phyloP scores from a whole-genome alignment of 2,329 filamentous ascomycete genomes.

The Hymenoscyphus fraxineus region DNA sequence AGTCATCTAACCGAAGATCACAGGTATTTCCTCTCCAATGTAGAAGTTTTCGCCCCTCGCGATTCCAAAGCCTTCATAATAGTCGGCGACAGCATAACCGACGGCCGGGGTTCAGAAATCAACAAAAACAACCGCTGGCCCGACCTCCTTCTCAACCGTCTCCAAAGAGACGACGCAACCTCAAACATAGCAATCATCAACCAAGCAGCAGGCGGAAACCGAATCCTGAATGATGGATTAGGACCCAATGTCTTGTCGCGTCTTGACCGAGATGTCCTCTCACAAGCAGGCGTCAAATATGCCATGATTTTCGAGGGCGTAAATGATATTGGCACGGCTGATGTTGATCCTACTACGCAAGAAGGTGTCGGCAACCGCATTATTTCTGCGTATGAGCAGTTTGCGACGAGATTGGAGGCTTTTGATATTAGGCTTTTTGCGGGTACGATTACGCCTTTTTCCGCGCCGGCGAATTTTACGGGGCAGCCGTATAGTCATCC shows the following conservation, averaged over 20 bases:
- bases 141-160: conserved; percentile 49
- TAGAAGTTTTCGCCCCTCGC: conserved; percentile 53
- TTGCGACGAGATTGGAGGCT: conserved; percentile 51
- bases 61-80: conserved; percentile 47
- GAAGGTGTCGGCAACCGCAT: conserved; percentile 46
- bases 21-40: conserved; percentile 57
- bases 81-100: conserved; percentile 64
- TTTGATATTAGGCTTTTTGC: conserved; percentile 55
- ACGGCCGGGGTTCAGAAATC: conserved; percentile 59
- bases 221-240: conserved; percentile 57
- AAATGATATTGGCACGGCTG: conserved; percentile 60
- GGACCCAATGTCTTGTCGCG: conserved; percentile 59
- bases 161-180: conserved; percentile 45
- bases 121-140: conserved; percentile 61
- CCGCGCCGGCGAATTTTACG: conserved; percentile 36
- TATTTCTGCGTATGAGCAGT: conserved; percentile 55
- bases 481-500: conserved; percentile 52
- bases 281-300: conserved; percentile 54
- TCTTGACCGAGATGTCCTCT: conserved; percentile 61
- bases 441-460: conserved; percentile 65
- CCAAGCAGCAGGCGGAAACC: conserved; percentile 67
- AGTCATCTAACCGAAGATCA: conserved; percentile 15
- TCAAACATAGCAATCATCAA: conserved; percentile 55
- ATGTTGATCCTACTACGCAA: conserved; percentile 45
- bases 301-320: conserved; percentile 66